Base-by-base conservation (phyloP, 306 rosid species). In the Canavalia ensiformis region DNA sequence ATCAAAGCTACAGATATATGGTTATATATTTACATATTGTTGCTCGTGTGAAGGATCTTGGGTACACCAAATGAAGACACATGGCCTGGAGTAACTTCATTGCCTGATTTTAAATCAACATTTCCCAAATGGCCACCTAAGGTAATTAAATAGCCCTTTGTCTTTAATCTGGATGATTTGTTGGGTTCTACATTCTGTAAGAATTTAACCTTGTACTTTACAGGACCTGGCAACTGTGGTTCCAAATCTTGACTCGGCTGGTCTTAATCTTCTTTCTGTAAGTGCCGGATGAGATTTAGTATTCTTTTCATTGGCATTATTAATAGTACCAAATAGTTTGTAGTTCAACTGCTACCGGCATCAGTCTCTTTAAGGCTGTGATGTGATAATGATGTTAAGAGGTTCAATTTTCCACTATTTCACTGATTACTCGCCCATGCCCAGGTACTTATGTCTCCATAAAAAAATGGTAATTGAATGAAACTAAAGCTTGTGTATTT, bases 41-140 rank as follows among this genome's bases (percentile, higher is more conserved):
- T 78, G 71, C 69, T 82, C 82, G 9, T 78, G 44, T 92, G 88
- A 89, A 95, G 99, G 86, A 86, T 93, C 86, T 28, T 88, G 96
- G 99, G 99, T 42, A 93, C 98, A 13, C 99, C 99, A 81, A 95
- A 78, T 31, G 99, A 93, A 80, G 97, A 95, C 80, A 87, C 94
- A 52, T 95, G 99, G 99, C 98, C 98, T 42, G 98, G 98, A 85
- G 98, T 95, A 83, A 93, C 86, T 87, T 90, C 98, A 78, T 84
- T 95, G 91, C 99, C 99, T 81, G 99, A 95, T 88, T 95, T 87
- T 78, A 95, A 93, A 84, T 87, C 96, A 81, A 85, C 99, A 81
- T 95, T 95, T 80, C 99, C 99, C 65, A 95, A 89, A 90, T 95
- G 97, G 97, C 90, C 87, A 65, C 1, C 90, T 30, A 95, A 89